Evolutionary conservation across 192 early-diverging fungal genomes (phyloP), one percentile per base, ranked within the genome.

Genomic region (Coemansia sp.): DNA sequence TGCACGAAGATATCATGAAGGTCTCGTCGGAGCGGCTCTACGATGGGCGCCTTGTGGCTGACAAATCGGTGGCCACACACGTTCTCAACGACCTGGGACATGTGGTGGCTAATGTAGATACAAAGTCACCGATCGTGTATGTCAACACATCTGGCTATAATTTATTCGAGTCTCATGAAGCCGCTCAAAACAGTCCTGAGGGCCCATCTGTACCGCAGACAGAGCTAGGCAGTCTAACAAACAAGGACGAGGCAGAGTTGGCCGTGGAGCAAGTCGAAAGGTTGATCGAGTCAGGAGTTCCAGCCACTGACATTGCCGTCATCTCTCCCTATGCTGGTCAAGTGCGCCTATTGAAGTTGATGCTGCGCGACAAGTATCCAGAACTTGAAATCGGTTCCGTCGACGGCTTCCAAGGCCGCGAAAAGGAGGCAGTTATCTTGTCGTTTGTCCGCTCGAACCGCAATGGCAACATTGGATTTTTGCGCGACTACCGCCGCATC

Each of bases 371-470:
- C 39, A 67, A 58, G 38, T 88, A 82, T 63, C 87, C 86, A 1
- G 75, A 61, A 10, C 74, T 93, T 53, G 91, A 92, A 69, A 86
- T 94, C n/a, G 90, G 89, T 0, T 86, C 89, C n/a, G 90, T 94
- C 11, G 93, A 95, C 69, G 91, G 92, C 2, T 92, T 94, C 60
- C 93, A 95, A 64, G 93, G 94, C 4, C 85, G 91, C 21, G 94
- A 95, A 69, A 93, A 93, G 68, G 89, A 95, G 64, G 92, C 91
- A 0, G 84, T 94, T 34, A 80, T 96, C n/a, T 38, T 96, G n/a
- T 85, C 87, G 3, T 73, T 94, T 3, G 93, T 95, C 9, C 78
- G 94, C 21, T 89, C 90, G 25, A 95, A 95, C 70, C 84, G 78
- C 23, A 72, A 86, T 12, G 82, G 86, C 8, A 80, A 90, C 42